These are phyloP conservation scores for Globisporangium megalacanthum DNA, from an alignment of 352 stramenopile genomes.

Conservation along the genomic window DNA sequence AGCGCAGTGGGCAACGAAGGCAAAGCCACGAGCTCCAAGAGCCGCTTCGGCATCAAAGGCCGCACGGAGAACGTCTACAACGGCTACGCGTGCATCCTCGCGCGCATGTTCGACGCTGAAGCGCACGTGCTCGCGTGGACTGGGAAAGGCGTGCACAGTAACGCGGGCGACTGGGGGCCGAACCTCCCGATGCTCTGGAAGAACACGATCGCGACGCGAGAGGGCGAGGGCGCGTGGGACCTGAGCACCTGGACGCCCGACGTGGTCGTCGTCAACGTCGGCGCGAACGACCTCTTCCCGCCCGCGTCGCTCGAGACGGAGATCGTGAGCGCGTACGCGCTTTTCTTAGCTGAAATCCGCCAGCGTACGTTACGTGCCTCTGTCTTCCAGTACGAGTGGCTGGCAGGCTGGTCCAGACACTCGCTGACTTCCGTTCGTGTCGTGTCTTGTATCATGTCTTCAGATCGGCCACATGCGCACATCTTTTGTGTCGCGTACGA, in stretches of 20 bases:
- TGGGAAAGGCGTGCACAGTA: constrained; percentile 84
- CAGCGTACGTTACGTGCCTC: constrained; percentile 40
- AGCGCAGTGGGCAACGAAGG: constrained; percentile 85
- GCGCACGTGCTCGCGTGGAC: constrained; percentile 84
- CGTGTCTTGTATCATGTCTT: not conserved
- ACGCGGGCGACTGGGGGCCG: constrained; percentile 74
- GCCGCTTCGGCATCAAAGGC: constrained; percentile 77
- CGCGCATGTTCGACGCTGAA: constrained; percentile 82
- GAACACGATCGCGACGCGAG: constrained; percentile 72
- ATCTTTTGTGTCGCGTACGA: constrained; percentile 87
- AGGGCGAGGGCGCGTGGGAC: constrained; percentile 60
- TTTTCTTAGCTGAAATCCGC: constrained; percentile 71
- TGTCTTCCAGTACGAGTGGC: not conserved
- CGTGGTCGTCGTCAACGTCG: constrained; percentile 82
- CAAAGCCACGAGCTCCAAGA: constrained; percentile 61
- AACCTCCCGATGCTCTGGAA: constrained; percentile 84
- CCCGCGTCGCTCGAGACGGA: constrained; percentile 80
- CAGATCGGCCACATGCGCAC: constrained; percentile 73
- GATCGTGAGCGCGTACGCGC: constrained; percentile 70
- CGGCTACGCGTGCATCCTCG: constrained; percentile 74
- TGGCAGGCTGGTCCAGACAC: not conserved
- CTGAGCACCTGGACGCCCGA: constrained; percentile 74
- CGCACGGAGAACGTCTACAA: constrained; percentile 89
- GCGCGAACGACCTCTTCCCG: constrained; percentile 77
- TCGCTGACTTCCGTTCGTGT: not conserved